Base-by-base conservation (phyloP, 768 basidiomycete genomes). In the Wakefieldia striispora region DNA sequence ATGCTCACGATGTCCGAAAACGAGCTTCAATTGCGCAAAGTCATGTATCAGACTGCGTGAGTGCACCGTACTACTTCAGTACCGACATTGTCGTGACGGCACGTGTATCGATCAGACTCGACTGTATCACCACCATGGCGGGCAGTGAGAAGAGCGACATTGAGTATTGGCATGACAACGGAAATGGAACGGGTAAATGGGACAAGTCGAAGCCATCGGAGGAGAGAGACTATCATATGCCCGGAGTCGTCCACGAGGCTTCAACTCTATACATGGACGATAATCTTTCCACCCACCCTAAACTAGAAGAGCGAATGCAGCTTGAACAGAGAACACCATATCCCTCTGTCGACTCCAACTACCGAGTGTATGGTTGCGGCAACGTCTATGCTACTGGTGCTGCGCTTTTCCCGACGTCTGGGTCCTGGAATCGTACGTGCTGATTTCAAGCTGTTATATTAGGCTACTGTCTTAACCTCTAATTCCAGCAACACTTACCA, bases 371-470 rank as follows among this genome's bases (percentile, higher is more conserved):
- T 27, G 58, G 58, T 11, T 44, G 45, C n/a, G 42, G 45, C 21
- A 60, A 60, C 17, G 58, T 60, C 21, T 60, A 60, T 13, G 59
- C 43, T 3, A 60, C 58, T 13, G 58, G 58, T 34, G 34, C 39
- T 21, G 47, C 58, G 3, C 41, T 60, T 10, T 60, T 61, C 45
- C 58, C 54, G 9, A 47, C 56, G 2, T 33, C 59, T 27, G 50
- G 49, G 31, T 51, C 54, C 26, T 61, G 58, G 59, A 55, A 55
- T 20, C 50, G 50, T 60, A 20, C 19, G 54, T 57, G n/a, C 7
- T 11, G 17, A 40, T 10, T 6, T 27, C 16, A 13, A 10, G 6
- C n/a, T n/a, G n/a, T n/a, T n/a, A n/a, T 11, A 14, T 26, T 16
- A 20, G n/a, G 36, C 36, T 13, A n/a, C 7, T 16, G 13, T 6